Evolutionary conservation across 108 stramenopile genomes (phyloP).

Genomic region (Nitzschia sp.): DNA sequence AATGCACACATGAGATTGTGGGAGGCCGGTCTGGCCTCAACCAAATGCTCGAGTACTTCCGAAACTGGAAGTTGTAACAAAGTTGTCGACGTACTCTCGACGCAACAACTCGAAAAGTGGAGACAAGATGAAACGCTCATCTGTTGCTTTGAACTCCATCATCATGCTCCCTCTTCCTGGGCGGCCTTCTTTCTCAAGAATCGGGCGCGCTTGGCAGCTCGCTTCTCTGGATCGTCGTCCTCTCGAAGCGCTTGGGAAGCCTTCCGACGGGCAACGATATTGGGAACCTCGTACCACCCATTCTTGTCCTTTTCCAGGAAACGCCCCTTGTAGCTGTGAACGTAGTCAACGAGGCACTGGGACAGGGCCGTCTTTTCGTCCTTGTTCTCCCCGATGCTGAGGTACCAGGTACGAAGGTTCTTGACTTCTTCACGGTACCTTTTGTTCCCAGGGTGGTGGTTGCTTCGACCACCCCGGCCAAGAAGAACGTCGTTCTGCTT

Average conservation of each 20-base stretch:
- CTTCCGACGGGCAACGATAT: conserved; percentile 48
- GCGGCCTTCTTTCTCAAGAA: conserved; percentile 23
- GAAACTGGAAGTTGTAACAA: background rate
- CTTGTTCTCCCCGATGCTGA: conserved; percentile 29
- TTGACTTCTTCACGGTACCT: conserved; percentile 43
- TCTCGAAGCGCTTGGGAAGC: conserved; percentile 53
- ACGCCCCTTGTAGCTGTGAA: conserved; percentile 38
- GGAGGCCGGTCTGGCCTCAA: too few relatives aligned
- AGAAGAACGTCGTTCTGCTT: conserved; percentile 37
- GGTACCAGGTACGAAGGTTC: conserved; percentile 37
- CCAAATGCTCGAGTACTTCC: background rate
- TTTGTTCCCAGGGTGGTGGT: conserved; percentile 57
- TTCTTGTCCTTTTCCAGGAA: conserved; percentile 50
- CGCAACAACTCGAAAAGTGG: too few relatives aligned
- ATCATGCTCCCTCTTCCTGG: background rate
- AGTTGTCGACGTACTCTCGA: too few relatives aligned
- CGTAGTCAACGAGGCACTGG: conserved; percentile 37
- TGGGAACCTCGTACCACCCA: conserved; percentile 37
- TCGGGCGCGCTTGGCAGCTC: conserved; percentile 39
- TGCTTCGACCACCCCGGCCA: conserved; percentile 51
- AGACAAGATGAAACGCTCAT: too few relatives aligned
- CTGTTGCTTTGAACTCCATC: too few relatives aligned
- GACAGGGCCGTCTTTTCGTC: conserved; percentile 46
- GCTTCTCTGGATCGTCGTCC: conserved; percentile 49
- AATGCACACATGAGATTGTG: too few relatives aligned